A percentile compares a stretch with the other conserved stretches of the same genome.
Evolutionary conservation across 768 basidiomycete genomes (phyloP).

Genomic region (Punctularia strigosozonata): DNA sequence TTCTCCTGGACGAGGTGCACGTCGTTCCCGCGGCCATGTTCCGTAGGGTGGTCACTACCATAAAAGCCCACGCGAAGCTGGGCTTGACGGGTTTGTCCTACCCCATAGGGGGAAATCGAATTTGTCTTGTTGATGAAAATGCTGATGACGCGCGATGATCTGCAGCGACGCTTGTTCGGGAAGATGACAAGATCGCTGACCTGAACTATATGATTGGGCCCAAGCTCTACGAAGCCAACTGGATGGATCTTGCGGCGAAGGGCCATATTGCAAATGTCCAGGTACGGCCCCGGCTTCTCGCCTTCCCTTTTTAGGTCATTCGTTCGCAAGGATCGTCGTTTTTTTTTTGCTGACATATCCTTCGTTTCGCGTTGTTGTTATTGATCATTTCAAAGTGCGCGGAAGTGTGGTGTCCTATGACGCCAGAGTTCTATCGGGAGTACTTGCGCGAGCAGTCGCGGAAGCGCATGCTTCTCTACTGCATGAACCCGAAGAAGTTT

Average conservation of each 20-base stretch:
- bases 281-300: conserved; percentile 32
- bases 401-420: conserved; percentile 99
- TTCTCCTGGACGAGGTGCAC: conserved; percentile 95
- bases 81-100: conserved; percentile 74
- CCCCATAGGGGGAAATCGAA: background rate
- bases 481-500: conserved; percentile 99
- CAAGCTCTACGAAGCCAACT: conserved; percentile 98
- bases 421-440: conserved; percentile 97
- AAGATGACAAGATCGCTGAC: conserved; percentile 98
- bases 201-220: conserved; percentile 99
- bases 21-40: conserved; percentile 99
- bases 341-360: conserved; percentile 3
- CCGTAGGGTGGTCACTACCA: conserved; percentile 91
- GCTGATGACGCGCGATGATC: too few relatives aligned
- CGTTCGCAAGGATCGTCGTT: background rate
- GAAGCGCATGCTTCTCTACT: conserved; percentile 92
- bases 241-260: conserved; percentile 99
- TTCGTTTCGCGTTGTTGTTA: too few relatives aligned
- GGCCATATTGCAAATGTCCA: conserved; percentile 99
- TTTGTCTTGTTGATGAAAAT: too few relatives aligned
- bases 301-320: background rate
- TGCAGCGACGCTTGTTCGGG: conserved; percentile 90
- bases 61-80: conserved; percentile 97
- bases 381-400: conserved; percentile 84
- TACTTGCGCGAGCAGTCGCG: conserved; percentile 88